phyloP scores from a whole-genome alignment of 2,329 filamentous ascomycete species.

The Pseudogymnoascus sp. region DNA sequence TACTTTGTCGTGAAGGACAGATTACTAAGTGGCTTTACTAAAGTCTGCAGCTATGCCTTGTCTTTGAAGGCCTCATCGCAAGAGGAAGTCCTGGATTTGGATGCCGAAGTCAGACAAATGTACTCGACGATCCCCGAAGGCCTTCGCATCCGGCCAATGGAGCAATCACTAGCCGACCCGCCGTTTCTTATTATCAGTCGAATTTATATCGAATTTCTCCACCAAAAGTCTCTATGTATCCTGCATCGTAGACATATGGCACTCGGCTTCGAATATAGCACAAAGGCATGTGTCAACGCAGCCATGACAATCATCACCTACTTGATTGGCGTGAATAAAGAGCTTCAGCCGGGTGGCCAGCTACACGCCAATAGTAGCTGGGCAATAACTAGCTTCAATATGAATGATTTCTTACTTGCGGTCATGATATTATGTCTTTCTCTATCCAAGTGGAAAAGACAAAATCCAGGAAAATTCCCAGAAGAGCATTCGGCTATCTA shows the following conservation, averaged over 20 bases:
- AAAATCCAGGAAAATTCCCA: background rate
- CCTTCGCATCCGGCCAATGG: constrained; percentile 18
- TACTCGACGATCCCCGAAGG: constrained; percentile 16
- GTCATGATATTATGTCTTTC: constrained; percentile 23
- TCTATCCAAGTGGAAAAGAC: constrained; percentile 17
- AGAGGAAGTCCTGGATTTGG: constrained; percentile 17
- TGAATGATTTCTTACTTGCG: constrained; percentile 25
- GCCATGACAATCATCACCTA: constrained; percentile 18
- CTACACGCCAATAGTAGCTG: constrained; percentile 19
- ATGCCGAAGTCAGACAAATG: constrained; percentile 21
- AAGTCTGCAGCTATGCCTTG: constrained; percentile 25
- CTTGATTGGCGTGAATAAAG: constrained; percentile 23
- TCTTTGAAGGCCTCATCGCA: constrained; percentile 22
- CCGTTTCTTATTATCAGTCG: constrained; percentile 22
- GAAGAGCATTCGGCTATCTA: constrained; percentile 5
- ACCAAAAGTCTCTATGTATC: constrained; percentile 24
- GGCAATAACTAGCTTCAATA: constrained; percentile 23
- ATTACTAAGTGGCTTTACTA: constrained; percentile 24
- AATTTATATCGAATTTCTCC: constrained; percentile 21
- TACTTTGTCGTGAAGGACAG: constrained; percentile 29
- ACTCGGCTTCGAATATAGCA: constrained; percentile 17
- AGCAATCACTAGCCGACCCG: constrained; percentile 19
- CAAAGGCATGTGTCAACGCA: constrained; percentile 18
- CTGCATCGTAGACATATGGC: constrained; percentile 26
- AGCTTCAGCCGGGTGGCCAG: constrained; percentile 22